Base-by-base conservation (phyloP, 2,329 filamentous ascomycete genomes). In the Paramyrothecium roridum region DNA sequence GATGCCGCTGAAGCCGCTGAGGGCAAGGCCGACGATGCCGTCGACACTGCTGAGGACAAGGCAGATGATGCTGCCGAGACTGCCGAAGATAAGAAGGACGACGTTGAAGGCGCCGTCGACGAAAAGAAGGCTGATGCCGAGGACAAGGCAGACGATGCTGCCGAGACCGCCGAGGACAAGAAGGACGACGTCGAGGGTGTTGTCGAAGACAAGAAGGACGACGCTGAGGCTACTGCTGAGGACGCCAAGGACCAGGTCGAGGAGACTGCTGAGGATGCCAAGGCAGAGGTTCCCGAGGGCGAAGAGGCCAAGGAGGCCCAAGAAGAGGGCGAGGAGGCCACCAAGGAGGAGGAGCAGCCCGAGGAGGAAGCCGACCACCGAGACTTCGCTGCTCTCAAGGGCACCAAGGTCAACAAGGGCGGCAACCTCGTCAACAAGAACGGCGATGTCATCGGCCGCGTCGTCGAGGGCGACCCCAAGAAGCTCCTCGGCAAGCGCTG, bases 381-480 rank as follows among this genome's bases (percentile, higher is more conserved):
- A 37, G 55, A 84, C 62, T 77, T 77, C 54, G 78, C 78, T 1
- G 62, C 76, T 19, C 76, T 86, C 34, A 78, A 80, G 56, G 77
- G 76, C 55, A 76, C 76, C 68, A 82, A 77, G 58, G 80, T 86
- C 62, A 85, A 85, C 73, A 85, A 86, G 67, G 65, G 72, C 11
- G 83, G 83, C 52, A 84, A 85, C 53, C 75, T 85, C 20, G 77
- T 85, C 52, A 77, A 82, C 56, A 72, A 80, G 11, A 73, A 80
- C 40, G 79, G 80, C 22, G 74, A 80, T 46, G 64, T 83, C 3
- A 73, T 89, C 60, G 88, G 85, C 17, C 84, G 83, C 48, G 76
- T 91, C 13, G 72, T 83, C 34, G 80, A 87, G 61, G 88, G 88
- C 40, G 82, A 86, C 17, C 62, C 83, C 19, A 82, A 86, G 69